Conservation (phyloP, 371 early-diverging fungal species). For the Fennellomyces sp. region DNA sequence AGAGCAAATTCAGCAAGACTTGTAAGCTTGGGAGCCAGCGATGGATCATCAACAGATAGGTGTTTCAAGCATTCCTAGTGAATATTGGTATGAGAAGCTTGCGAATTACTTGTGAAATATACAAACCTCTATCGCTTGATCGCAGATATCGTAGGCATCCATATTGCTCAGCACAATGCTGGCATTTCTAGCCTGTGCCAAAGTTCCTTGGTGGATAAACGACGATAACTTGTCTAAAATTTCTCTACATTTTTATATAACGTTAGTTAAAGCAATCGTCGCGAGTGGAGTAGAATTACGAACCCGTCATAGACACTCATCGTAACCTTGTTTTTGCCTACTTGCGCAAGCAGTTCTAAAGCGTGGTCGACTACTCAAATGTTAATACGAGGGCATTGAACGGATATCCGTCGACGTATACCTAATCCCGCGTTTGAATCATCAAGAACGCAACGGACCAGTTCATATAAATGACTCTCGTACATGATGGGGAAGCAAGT, state of each 20-base stretch:
- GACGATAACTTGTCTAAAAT: conserved; percentile 40
- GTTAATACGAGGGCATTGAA: too few species aligned
- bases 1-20: conserved; percentile 61
- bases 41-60: conserved; percentile 30
- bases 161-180: conserved; percentile 59
- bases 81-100: too few species aligned
- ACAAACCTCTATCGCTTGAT: conserved; percentile 5
- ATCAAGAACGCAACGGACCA: conserved; percentile 1
- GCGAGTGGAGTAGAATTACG: too few species aligned
- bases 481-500: conserved; percentile 21
- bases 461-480: conserved; percentile 7
- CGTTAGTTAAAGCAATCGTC: too few species aligned
- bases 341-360: conserved; percentile 13
- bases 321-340: neutral
- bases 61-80: too few species aligned
- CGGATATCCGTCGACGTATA: too few species aligned
- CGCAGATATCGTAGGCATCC: conserved; percentile 7
- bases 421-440: conserved; percentile 2
- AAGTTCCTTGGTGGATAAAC: conserved; percentile 50
- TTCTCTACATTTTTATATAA: conserved; percentile 25
- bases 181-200: conserved; percentile 62
- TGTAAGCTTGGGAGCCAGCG: conserved; percentile 50
- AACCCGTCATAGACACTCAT: conserved; percentile 3
- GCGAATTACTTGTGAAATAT: too few species aligned
- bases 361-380: conserved; percentile 4